A percentile compares a stretch with the other conserved stretches of the same genome.
Conservation (phyloP, 2,329 filamentous ascomycete species). For the Neoascochyta sp. region DNA sequence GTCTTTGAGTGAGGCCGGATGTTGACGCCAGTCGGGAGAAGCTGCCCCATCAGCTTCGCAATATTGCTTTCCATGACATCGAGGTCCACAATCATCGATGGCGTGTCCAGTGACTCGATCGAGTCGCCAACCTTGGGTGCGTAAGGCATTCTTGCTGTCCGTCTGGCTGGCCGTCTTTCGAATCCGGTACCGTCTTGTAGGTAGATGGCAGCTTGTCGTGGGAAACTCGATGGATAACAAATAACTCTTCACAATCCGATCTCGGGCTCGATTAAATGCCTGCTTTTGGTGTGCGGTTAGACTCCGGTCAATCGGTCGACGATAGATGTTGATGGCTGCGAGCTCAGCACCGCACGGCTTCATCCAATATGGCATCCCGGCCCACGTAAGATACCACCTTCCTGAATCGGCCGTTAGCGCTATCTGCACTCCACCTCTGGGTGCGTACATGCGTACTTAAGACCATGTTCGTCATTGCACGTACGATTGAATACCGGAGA, state of each 20-base stretch:
- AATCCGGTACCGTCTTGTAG: too few species aligned
- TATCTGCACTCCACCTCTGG: too few species aligned
- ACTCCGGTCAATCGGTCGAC: too few species aligned
- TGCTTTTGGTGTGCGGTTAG: neutral
- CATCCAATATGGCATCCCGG: slow-evolving; percentile 5
- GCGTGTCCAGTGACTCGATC: slow-evolving; percentile 50
- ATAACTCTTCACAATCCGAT: too few species aligned
- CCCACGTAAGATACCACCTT: slow-evolving; percentile 10
- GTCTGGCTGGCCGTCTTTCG: too few species aligned
- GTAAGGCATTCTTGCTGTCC: slow-evolving; percentile 31
- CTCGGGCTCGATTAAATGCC: too few species aligned
- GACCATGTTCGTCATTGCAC: too few species aligned
- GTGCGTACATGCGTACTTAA: too few species aligned
- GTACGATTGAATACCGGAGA: too few species aligned
- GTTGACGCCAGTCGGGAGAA: slow-evolving; percentile 46
- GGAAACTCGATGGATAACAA: too few species aligned
- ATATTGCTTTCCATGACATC: slow-evolving; percentile 53
- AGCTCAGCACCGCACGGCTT: too few species aligned
- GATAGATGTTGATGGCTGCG: slow-evolving; percentile 1
- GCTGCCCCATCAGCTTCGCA: slow-evolving; percentile 44
- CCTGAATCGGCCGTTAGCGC: slow-evolving; percentile 4
- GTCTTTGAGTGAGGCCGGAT: slow-evolving; percentile 55
- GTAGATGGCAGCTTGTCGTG: too few species aligned
- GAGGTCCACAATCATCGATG: slow-evolving; percentile 55
- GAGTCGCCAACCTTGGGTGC: slow-evolving; percentile 43